Percentiles rank a stretch among this genome's conserved stretches.
phyloP scores from a whole-genome alignment of 2,329 filamentous ascomycete genomes.

The Penicillium sp. region DNA sequence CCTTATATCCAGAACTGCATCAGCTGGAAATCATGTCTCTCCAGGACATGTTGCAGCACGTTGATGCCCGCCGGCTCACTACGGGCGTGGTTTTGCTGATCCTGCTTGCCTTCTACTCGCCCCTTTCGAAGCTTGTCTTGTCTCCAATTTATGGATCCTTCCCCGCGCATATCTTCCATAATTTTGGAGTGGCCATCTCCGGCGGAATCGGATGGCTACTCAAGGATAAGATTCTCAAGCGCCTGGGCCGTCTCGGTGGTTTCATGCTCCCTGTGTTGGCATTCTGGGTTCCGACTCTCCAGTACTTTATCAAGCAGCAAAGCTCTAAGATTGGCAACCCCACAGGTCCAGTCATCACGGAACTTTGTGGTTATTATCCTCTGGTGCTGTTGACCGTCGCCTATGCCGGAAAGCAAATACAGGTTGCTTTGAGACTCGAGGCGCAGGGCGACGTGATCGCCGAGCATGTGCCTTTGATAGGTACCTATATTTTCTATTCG shows the following conservation, averaged over 20 bases:
- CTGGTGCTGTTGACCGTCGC: constrained; percentile 64
- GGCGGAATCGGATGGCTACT: constrained; percentile 71
- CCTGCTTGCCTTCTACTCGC: constrained; percentile 43
- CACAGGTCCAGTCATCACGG: constrained; percentile 73
- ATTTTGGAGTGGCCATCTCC: constrained; percentile 63
- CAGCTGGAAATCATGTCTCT: constrained; percentile 29
- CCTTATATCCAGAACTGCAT: constrained; percentile 7
- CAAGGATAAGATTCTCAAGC: constrained; percentile 55
- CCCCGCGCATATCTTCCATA: constrained; percentile 71
- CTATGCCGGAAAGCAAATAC: constrained; percentile 64
- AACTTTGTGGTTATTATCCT: constrained; percentile 70
- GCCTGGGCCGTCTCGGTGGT: constrained; percentile 49
- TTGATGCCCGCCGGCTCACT: constrained; percentile 29
- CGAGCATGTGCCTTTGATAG: constrained; percentile 65
- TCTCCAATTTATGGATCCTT: constrained; percentile 88
- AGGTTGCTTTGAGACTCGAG: constrained; percentile 57
- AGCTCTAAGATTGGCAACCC: constrained; percentile 67
- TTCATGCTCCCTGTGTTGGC: constrained; percentile 70
- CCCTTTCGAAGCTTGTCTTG: constrained; percentile 63
- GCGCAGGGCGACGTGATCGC: constrained; percentile 57
- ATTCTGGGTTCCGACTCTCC: constrained; percentile 70
- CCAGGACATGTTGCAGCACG: constrained; percentile 25
- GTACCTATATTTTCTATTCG: constrained; percentile 65
- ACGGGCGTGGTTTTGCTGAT: constrained; percentile 37
- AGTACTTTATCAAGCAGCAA: constrained; percentile 68